Evolutionary conservation across 208 protist genomes (phyloP), one percentile per base, ranked within the genome.

Genomic region (Trypanosoma caninum): DNA sequence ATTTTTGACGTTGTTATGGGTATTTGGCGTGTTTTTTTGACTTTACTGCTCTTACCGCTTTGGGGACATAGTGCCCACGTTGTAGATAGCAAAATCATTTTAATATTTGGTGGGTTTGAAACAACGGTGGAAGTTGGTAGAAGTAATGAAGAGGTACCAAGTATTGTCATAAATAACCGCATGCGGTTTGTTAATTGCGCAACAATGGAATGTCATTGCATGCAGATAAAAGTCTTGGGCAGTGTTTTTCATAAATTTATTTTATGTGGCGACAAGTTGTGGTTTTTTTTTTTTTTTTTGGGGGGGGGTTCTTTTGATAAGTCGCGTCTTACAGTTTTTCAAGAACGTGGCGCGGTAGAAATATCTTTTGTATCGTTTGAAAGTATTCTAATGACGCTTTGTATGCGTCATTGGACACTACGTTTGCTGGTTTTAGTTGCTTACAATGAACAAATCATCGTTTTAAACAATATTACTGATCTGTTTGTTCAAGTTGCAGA

Each of bases 381-480:
- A 20, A 34, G 18, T 47, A 23, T 3, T 33, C 47, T 23, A 47
- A 55, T 65, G 44, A 37, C 7, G 14, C 47, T 65, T 65, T 65
- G 45, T 35, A 8, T 65, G 35, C 45, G 56, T 23, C 46, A 55
- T 18, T 65, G 47, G 59, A 20, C 59, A n/a, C 14, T 56, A 4
- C 35, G 56, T 3, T 9, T 28, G 6, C 0, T 65, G 13, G 44
- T 25, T 47, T 47, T 47, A 33, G 47, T 47, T 30, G 35, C 48
- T 33, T 65, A 65, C 9, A 53, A 65, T 18, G 25, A 56, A 18
- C 44, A 65, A 56, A n/a, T 65, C 14, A 65, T 65, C 27, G 45
- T 56, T 31, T 30, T 65, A n/a, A 65, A 65, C 20, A 65, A 42
- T 1, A 34, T 31, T 14, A 4, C 45, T 9, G 59, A 56, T 13